A percentile compares a stretch with the other conserved stretches of the same genome.
Evolutionary conservation across 2,329 filamentous ascomycete species (phyloP).

Genomic region (Chaetothyriales sp.): DNA sequence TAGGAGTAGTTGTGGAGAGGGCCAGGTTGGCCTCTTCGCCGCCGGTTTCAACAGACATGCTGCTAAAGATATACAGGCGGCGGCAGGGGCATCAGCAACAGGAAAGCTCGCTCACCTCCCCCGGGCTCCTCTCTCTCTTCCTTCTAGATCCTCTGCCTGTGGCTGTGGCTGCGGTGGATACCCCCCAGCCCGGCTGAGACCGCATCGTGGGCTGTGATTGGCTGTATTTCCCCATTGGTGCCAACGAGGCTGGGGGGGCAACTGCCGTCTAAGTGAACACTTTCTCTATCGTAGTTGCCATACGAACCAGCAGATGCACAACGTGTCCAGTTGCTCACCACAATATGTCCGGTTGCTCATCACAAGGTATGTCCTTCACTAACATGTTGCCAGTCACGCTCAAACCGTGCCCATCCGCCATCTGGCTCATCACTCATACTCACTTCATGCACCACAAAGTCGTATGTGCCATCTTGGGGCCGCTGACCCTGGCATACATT

Average conservation of each 20-base stretch:
- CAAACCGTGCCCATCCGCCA: slow-evolving; percentile 15
- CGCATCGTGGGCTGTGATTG: too few relatives aligned
- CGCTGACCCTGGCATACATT: slow-evolving; percentile 16
- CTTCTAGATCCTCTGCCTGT: not conserved
- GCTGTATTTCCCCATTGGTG: too few relatives aligned
- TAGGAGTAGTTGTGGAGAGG: not conserved
- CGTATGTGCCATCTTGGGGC: slow-evolving; percentile 12
- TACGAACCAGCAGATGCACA: too few relatives aligned
- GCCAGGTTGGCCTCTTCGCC: not conserved
- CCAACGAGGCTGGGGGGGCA: too few relatives aligned
- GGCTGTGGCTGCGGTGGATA: too few relatives aligned
- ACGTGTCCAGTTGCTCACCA: too few relatives aligned
- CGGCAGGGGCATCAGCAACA: not conserved
- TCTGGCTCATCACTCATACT: slow-evolving; percentile 13
- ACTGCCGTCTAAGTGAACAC: too few relatives aligned
- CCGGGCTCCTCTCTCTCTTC: not conserved
- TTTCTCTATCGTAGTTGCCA: too few relatives aligned
- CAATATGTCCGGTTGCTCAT: too few relatives aligned
- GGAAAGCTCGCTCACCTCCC: not conserved
- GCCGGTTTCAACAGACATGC: not conserved
- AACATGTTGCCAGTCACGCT: slow-evolving; percentile 9
- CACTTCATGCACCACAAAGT: slow-evolving; percentile 15
- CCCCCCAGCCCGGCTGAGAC: too few relatives aligned
- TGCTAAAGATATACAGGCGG: not conserved
- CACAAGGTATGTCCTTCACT: slow-evolving; percentile 6